Conservation (phyloP, 441 rosid species). For the Euphorbia corollata region DNA sequence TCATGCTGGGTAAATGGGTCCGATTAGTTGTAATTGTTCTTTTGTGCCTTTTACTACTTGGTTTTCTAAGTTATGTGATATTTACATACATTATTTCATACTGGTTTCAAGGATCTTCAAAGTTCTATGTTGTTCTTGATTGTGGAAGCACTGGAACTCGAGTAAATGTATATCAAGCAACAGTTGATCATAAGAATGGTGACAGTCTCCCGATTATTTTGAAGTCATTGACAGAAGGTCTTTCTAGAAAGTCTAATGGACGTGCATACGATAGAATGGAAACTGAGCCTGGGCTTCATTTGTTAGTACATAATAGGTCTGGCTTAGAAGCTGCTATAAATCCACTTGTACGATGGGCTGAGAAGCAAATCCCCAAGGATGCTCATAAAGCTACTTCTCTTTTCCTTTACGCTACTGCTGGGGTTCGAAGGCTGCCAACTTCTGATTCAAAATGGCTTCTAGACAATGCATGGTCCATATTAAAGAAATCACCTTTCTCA, state of each 20-base stretch:
- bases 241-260: conserved; percentile 58
- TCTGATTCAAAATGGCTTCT: conserved; percentile 88
- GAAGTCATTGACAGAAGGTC: conserved; percentile 61
- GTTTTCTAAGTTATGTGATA: conserved; percentile 47
- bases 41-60: conserved; percentile 50
- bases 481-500: conserved; percentile 64
- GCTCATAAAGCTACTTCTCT: conserved; percentile 74
- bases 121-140: conserved; percentile 86
- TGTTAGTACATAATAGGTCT: conserved; percentile 63
- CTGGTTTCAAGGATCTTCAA: conserved; percentile 67
- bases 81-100: conserved; percentile 51
- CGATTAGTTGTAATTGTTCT: conserved; percentile 40
- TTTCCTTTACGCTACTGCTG: conserved; percentile 90
- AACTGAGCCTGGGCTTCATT: conserved; percentile 91
- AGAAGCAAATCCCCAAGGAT: conserved; percentile 73
- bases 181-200: conserved; percentile 47
- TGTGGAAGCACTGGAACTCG: conserved; percentile 99
- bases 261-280: conserved; percentile 96
- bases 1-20: conserved; percentile 54
- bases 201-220: conserved; percentile 62
- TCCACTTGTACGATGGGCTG: conserved; percentile 92
- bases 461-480: conserved; percentile 75
- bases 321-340: conserved; percentile 71
- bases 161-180: conserved; percentile 70
- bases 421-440: conserved; percentile 74